Evolutionary conservation across 192 early-diverging fungal genomes (phyloP), one percentile per base, ranked within the genome.

Genomic region (Backusella australiensis): DNA sequence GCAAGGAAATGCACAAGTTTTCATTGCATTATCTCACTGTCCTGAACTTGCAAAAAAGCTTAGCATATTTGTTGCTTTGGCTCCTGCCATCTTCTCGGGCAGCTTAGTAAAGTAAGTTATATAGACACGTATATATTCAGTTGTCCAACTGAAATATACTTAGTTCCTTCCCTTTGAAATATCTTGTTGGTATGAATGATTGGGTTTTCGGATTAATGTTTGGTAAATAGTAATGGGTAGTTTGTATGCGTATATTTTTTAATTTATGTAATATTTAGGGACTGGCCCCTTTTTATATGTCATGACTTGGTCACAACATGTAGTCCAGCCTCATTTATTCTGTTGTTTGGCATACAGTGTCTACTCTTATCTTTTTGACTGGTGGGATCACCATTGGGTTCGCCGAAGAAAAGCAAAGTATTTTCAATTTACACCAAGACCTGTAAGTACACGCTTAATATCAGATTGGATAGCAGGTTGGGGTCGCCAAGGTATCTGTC

Each of bases 1-100:
- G 46, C 97, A 99, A 84, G 97, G 96, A 63, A 94, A 93, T 2
- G 91, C 95, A 0, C 95, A 96, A 80, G 93, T 91, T 26, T 96
- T 97, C 78, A 90, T 96, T 39, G 91, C 93, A 1, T 87, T 99
- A 14, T 93, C 94, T 36, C 86, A 94, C 53, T 93, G 91, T 76
- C 90, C 89, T 39, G 69, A 80, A 34, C 82, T 97, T 38, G 96
- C 96, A 82, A 82, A 90, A 63, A 91, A 93, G 77, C 84, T 99
- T 74, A 92, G 91, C 72, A 85, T 94, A n/a, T 97, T 96, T 86
- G 89, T 98, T 77, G 95, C 94, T 0, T 81, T 99, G 52, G 96
- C 95, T 6, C 97, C 97, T 11, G 95, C 93, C 35, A 49, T 79
- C 1, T 68, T 72, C 35, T 29, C 77, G 12, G 77, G 77, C 38